phyloP scores from a whole-genome alignment of 176 grass and related monocot genomes.

The Eleusine coracana region DNA sequence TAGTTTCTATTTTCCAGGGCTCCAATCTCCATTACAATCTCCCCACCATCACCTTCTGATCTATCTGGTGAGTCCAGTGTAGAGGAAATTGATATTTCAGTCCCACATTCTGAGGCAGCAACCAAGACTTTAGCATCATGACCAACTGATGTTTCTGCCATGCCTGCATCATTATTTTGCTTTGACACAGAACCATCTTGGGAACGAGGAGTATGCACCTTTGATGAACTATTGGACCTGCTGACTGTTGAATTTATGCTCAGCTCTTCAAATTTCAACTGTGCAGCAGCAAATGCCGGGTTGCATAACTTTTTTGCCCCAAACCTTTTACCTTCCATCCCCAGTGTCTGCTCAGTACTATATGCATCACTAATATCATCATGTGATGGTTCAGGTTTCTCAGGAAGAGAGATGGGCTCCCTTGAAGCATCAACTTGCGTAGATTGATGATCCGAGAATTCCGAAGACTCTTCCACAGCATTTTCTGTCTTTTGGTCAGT shows the following conservation, averaged over 20 bases:
- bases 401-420: conserved; percentile 41
- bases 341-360: conserved; percentile 53
- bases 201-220: conserved; percentile 31
- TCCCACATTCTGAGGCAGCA: conserved; percentile 95
- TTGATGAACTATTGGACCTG: conserved; percentile 57
- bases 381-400: conserved; percentile 43
- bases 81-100: conserved; percentile 96
- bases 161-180: conserved; percentile 46
- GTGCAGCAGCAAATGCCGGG: conserved; percentile 87
- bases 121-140: conserved; percentile 51
- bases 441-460: conserved; percentile 42
- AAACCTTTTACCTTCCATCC: conserved; percentile 53
- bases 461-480: conserved; percentile 34
- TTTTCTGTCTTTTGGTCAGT: conserved; percentile 32
- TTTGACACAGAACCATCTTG: conserved; percentile 42
- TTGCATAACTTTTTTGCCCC: conserved; percentile 61
- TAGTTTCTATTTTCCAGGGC: conserved; percentile 62
- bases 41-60: conserved; percentile 93
- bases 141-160: conserved; percentile 41
- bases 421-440: conserved; percentile 33
- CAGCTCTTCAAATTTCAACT: conserved; percentile 89
- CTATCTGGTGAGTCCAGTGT: conserved; percentile 95
- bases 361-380: conserved; percentile 23
- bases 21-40: conserved; percentile 95
- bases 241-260: conserved; percentile 56